Percentiles rank a stretch among this genome's conserved stretches.
These are phyloP conservation scores for Populus tomentosa DNA, from an alignment of 441 rosid genomes.

Conservation along the genomic window DNA sequence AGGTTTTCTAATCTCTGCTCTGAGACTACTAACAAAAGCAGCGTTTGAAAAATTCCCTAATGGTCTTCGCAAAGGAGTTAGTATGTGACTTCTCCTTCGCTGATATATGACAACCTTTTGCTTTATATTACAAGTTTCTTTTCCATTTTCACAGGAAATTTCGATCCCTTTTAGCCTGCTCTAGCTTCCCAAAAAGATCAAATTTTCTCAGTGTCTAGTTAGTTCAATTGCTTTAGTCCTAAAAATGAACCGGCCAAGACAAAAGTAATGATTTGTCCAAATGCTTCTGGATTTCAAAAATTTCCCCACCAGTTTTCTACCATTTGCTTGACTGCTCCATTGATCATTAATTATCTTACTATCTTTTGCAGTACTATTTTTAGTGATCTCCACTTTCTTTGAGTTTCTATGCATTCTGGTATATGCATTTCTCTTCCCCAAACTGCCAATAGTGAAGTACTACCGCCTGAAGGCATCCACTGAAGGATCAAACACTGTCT, in stretches of 20 bases:
- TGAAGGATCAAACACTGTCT: conserved; percentile 65
- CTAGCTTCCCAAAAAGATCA: too few relatives aligned
- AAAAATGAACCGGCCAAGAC: too few relatives aligned
- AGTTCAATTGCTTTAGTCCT: too few relatives aligned
- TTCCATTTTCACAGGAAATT: not conserved
- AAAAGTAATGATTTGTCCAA: not conserved
- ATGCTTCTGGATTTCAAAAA: not conserved
- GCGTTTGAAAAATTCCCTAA: conserved; percentile 48
- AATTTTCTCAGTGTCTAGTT: too few relatives aligned
- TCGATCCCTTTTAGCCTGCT: too few relatives aligned
- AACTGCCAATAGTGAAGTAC: conserved; percentile 56
- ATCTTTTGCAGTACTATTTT: conserved; percentile 42
- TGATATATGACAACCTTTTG: not conserved
- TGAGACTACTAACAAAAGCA: conserved; percentile 76
- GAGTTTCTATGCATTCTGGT: conserved; percentile 49
- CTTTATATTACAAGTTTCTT: not conserved
- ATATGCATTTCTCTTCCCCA: conserved; percentile 49
- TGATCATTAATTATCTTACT: not conserved
- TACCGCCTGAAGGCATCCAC: conserved; percentile 66
- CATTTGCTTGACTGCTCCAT: not conserved
- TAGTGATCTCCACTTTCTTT: conserved; percentile 37
- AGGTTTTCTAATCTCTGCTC: conserved; percentile 69
- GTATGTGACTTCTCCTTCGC: conserved; percentile 30
- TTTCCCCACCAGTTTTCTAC: not conserved
- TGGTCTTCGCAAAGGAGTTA: conserved; percentile 60